phyloP scores from a whole-genome alignment of 805 yeast genomes.

The Yarrowia sp. region DNA sequence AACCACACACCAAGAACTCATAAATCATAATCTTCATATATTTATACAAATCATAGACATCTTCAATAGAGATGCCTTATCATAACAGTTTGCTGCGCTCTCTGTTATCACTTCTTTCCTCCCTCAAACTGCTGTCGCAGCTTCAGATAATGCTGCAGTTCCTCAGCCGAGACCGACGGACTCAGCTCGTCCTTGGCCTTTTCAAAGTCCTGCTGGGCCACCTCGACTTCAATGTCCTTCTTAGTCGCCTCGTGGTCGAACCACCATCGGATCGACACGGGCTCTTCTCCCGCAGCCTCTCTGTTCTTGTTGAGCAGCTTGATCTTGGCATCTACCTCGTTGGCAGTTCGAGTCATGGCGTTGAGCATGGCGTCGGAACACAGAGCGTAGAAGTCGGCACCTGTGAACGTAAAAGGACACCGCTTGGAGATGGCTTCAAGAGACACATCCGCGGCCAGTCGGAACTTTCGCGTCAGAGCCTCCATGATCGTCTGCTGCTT shows the following conservation, averaged over 20 bases:
- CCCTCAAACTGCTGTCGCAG: constrained; percentile 88
- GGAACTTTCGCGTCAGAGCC: constrained; percentile 83
- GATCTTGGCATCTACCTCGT: constrained; percentile 72
- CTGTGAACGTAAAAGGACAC: constrained; percentile 92
- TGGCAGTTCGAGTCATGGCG: constrained; percentile 92
- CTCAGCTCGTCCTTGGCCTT: constrained; percentile 73
- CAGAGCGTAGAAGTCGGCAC: constrained; percentile 96
- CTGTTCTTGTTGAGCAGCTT: constrained; percentile 55
- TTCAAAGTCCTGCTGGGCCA: constrained; percentile 74
- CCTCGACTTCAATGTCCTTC: constrained; percentile 72
- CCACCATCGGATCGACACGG: constrained; percentile 82
- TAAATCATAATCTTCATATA: no score
- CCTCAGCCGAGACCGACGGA: constrained; percentile 89
- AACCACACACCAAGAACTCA: no score
- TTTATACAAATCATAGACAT: no score
- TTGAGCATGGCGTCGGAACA: constrained; percentile 95
- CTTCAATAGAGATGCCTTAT: no score
- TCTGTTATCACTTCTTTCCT: constrained; percentile 12
- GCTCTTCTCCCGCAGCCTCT: constrained; percentile 47
- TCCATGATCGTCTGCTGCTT: constrained; percentile 85
- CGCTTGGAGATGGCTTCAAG: constrained; percentile 63
- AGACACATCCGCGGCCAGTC: constrained; percentile 65
- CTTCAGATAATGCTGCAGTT: constrained; percentile 76
- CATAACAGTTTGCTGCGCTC: background rate
- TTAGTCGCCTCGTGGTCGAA: constrained; percentile 78